Evolutionary conservation across 1,139 yeast species (phyloP).

Genomic region (Taphrina pruni): DNA sequence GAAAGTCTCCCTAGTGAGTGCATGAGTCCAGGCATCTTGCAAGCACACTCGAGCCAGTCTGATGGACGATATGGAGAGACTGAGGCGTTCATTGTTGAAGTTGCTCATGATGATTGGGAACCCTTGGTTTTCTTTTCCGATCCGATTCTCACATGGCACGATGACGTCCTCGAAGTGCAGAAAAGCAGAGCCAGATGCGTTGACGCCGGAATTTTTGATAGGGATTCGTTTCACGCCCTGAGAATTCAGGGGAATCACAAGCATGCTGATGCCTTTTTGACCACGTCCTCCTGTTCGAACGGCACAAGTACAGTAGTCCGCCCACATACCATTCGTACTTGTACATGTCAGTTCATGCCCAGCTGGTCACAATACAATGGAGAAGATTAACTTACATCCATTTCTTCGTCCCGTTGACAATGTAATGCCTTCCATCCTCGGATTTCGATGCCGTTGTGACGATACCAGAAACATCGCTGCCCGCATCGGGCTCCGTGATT

Average conservation of each 20-base stretch:
- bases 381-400: slow-evolving; percentile 51
- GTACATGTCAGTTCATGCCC: slow-evolving; percentile 54
- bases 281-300: slow-evolving; percentile 56
- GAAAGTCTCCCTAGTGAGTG: slow-evolving; percentile 56
- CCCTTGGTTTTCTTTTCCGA: slow-evolving; percentile 56
- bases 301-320: slow-evolving; percentile 56
- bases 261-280: slow-evolving; percentile 55
- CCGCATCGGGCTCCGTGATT: slow-evolving; percentile 56
- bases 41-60: slow-evolving; percentile 55
- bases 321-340: slow-evolving; percentile 52
- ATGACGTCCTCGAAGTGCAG: slow-evolving; percentile 56
- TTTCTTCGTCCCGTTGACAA: slow-evolving; percentile 57
- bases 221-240: slow-evolving; percentile 51
- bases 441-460: slow-evolving; percentile 54
- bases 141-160: slow-evolving; percentile 56
- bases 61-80: slow-evolving; percentile 54
- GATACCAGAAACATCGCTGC: slow-evolving; percentile 57
- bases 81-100: slow-evolving; percentile 57
- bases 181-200: slow-evolving; percentile 54
- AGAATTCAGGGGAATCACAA: slow-evolving; percentile 54
- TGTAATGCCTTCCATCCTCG: slow-evolving; percentile 51
- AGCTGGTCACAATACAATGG: slow-evolving; percentile 51
- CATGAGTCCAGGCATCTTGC: slow-evolving; percentile 54
- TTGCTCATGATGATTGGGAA: slow-evolving; percentile 57
- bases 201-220: slow-evolving; percentile 55